phyloP scores from a whole-genome alignment of 345 rosid species.

The Aquilaria malaccensis region DNA sequence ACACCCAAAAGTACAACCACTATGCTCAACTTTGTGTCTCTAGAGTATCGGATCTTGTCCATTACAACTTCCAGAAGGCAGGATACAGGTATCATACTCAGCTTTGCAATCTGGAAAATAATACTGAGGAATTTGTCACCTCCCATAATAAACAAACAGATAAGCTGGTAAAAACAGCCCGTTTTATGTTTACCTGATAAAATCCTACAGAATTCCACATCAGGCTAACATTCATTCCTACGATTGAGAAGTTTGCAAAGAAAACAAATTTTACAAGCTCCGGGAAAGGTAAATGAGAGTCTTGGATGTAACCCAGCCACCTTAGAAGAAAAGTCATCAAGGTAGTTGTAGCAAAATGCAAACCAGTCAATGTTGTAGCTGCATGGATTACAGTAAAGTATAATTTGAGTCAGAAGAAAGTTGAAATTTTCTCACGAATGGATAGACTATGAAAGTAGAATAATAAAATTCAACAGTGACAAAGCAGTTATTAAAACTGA shows the following conservation, averaged over 20 bases:
- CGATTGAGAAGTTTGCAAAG: slow-evolving; percentile 89
- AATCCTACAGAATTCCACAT: slow-evolving; percentile 99
- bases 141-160: slow-evolving; percentile 1
- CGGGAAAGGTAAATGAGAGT: slow-evolving; percentile 80
- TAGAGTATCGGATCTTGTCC: slow-evolving; percentile 90
- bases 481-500: no score
- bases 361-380: slow-evolving; percentile 95
- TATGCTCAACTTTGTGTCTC: slow-evolving; percentile 94
- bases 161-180: background rate
- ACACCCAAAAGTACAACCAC: slow-evolving; percentile 84
- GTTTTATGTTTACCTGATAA: slow-evolving; percentile 60
- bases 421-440: no score
- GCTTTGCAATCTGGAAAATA: slow-evolving; percentile 74
- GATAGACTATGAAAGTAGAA: no score
- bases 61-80: slow-evolving; percentile 89
- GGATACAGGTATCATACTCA: slow-evolving; percentile 96
- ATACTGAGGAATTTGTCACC: no score
- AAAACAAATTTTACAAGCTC: slow-evolving; percentile 81
- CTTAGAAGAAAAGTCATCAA: slow-evolving; percentile 63
- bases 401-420: no score
- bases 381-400: slow-evolving; percentile 17
- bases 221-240: slow-evolving; percentile 97
- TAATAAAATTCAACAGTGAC: no score
- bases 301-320: slow-evolving; percentile 89
- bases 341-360: slow-evolving; percentile 88